Evolutionary conservation across 345 rosid genomes (phyloP), one percentile per base, ranked within the genome.

Genomic region (Arabidopsis arenosa): DNA sequence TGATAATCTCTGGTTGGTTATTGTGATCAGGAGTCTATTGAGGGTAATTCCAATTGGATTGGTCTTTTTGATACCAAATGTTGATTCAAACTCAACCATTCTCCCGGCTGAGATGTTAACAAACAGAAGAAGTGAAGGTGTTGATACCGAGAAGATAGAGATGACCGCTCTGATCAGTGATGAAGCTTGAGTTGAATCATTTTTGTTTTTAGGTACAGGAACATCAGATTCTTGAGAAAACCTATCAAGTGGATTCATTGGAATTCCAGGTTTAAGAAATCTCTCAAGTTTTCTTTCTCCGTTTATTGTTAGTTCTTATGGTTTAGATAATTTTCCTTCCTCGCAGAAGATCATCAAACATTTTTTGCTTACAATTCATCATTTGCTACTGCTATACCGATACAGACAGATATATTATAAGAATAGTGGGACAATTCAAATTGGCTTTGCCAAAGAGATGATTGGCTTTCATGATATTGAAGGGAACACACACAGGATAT

Each of bases 1-100:
- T 56, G 84, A 83, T 75, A 85, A 85, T 67, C 89, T 90, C 5
- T 90, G 93, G 92, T 10, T 89, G 70, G 93, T 86, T 39, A 81
- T 89, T 79, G 74, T 91, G 63, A 80, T 89, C 72, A 73, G 94
- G 51, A 89, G 84, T 85, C 59, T 86, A 15, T 63, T 89, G 75
- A 84, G 94, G 55, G 9, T 85, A 44, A n/a, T 79, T 76, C 94
- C 96, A 0, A 60, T 89, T 3, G 73, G 87, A 4, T 84, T 89
- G 30, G 78, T 91, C 40, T 85, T 86, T 82, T 66, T 89, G 83
- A 77, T 89, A 61, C 89, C 97, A 9, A 63, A 85, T 79, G 72
- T 72, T 70, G 87, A 86, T 80, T 84, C 88, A 6, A 84, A 77
- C 73, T 64, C 53, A 40, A 21, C 85, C 37, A 70, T 86, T 45